These are phyloP conservation scores for Rhizopus microsporus DNA, from an alignment of 371 early-diverging fungal species.

Conservation along the genomic window DNA sequence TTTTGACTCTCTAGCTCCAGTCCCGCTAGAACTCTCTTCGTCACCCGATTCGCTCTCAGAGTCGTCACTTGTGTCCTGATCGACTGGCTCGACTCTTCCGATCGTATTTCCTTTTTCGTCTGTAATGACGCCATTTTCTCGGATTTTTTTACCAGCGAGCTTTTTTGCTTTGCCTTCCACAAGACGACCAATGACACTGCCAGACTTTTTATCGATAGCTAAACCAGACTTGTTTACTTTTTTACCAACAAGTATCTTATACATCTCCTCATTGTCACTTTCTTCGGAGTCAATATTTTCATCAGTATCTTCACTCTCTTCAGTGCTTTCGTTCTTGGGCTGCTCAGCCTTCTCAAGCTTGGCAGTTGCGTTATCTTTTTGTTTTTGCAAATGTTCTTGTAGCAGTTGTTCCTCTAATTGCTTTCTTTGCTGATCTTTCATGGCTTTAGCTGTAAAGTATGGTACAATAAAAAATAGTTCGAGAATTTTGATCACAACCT, in stretches of 20 bases:
- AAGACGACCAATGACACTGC: slow-evolving; percentile 18
- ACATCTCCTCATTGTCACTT: slow-evolving; percentile 10
- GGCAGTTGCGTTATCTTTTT: neutral
- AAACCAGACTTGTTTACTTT: slow-evolving; percentile 21
- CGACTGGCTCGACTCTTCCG: slow-evolving; percentile 21
- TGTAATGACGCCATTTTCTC: slow-evolving; percentile 19
- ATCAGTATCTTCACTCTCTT: slow-evolving; percentile 3
- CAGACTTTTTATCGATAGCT: slow-evolving; percentile 23
- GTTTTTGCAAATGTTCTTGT: neutral
- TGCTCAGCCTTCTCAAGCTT: neutral
- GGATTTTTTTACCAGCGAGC: slow-evolving; percentile 18
- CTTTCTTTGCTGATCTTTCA: slow-evolving; percentile 22
- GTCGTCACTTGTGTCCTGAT: neutral
- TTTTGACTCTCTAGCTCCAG: neutral
- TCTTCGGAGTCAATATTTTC: slow-evolving; percentile 9
- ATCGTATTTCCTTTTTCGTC: slow-evolving; percentile 23
- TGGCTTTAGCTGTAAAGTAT: slow-evolving; percentile 21
- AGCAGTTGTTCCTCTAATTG: slow-evolving; percentile 11
- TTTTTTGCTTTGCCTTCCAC: slow-evolving; percentile 21
- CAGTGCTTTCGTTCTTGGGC: neutral
- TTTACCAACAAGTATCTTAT: slow-evolving; percentile 18
- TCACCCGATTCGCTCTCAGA: slow-evolving; percentile 2
- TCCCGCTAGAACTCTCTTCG: neutral
- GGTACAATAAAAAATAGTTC: slow-evolving; percentile 27
- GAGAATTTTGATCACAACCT: slow-evolving; percentile 12